Base-by-base conservation (phyloP, 257 asterid genomes). In the Anisodus tanguticus region DNA sequence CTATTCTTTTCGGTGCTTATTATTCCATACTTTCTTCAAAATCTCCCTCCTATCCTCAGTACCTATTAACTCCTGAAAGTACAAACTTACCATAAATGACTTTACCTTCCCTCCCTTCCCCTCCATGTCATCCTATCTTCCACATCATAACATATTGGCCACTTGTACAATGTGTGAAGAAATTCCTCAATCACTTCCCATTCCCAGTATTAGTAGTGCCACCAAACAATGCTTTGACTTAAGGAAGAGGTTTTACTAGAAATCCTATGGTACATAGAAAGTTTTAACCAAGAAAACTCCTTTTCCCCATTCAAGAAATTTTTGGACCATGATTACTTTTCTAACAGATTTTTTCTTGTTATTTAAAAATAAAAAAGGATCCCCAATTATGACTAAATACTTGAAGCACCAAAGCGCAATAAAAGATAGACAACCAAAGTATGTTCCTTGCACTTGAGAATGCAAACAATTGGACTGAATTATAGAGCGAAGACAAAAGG, bases 121-220 rank as follows among this genome's bases (percentile, higher is more conserved):
- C 19, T 74, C 80, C 80, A 74, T 47, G 60, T 60, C 60, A 19
- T 74, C 43, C n/a, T 49, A 74, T 74, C 55, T 74, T 72, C 39
- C n/a, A 74, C 60, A 47, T 74, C 80, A 45, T 71, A 58, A 74
- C 49, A 19, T 74, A 74, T 19, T 47, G 60, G 60, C 19, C 60
- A 22, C 60, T 19, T 51, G 39, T 49, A 74, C 43, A 19, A 72
- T 3, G 12, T 74, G 60, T 74, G 81, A 74, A 12, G 62, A 74
- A 12, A 74, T 74, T 74, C 45, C 62, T 49, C 81, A 49, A 59
- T 74, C 81, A 9, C 45, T 6, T 74, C 81, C 62, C 45, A 12
- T 74, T 49, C 62, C 43, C 81, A 74, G 22, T 51, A 51, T 74
- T 49, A 12, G 62, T 49, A 74, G 81, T 31, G 45, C 17, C 62